These are phyloP conservation scores for Diplodia intermedia DNA, from an alignment of 2,329 filamentous ascomycete genomes.

Conservation along the genomic window DNA sequence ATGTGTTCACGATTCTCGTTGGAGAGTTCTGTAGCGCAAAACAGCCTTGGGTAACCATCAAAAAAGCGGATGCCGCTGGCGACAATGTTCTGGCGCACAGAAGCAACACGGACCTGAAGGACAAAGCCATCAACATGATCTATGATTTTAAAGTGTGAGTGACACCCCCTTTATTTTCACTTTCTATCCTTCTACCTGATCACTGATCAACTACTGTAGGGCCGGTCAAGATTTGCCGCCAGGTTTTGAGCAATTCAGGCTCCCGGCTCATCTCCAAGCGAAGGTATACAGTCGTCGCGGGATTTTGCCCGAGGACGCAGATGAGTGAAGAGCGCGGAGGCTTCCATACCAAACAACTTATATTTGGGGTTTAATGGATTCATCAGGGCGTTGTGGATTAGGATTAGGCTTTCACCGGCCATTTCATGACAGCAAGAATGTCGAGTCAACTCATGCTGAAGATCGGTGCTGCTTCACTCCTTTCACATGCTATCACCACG, in stretches of 20 bases:
- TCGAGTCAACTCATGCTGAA: not conserved
- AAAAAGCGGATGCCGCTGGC: conserved; percentile 4
- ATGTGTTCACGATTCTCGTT: not conserved
- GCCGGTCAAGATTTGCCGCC: not conserved
- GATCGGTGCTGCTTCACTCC: not conserved
- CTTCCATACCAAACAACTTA: not conserved
- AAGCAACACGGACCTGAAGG: conserved; percentile 60
- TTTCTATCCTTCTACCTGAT: not conserved
- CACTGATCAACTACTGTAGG: not conserved
- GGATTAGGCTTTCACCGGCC: not conserved
- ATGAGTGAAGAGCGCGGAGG: not conserved
- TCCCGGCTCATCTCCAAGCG: not conserved
- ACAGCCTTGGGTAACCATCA: conserved; percentile 20
- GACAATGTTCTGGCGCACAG: conserved; percentile 44
- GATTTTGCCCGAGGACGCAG: not conserved
- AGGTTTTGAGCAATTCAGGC: not conserved
- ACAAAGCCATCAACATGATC: conserved; percentile 53
- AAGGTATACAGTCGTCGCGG: not conserved
- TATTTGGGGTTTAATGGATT: not conserved
- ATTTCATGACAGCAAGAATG: not conserved
- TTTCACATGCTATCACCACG: not conserved
- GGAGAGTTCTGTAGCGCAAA: not conserved
- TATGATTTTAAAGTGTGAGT: conserved; percentile 50
- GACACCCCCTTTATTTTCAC: too few species aligned
- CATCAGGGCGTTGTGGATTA: not conserved